Evolutionary conservation across 2,329 filamentous ascomycete genomes (phyloP), one percentile per base, ranked within the genome.

Genomic region (Xylariaceae sp.): DNA sequence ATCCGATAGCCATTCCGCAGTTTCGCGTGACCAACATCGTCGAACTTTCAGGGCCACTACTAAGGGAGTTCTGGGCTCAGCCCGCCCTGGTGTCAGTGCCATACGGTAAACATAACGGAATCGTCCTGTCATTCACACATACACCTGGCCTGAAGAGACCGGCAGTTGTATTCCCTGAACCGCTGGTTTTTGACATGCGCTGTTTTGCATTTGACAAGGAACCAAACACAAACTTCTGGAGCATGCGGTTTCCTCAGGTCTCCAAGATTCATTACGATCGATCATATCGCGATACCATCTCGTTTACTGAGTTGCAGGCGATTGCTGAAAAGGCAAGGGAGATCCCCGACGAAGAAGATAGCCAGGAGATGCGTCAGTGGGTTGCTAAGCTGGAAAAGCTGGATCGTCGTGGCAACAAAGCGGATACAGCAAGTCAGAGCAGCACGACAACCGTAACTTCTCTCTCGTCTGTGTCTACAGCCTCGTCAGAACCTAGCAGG

Each of bases 181-280:
- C 90, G 0, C 79, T 89, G 17, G 82, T 96, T 0, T 87, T 90
- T 48, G 91, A 95, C 58, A 73, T 95, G 51, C 76, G 87, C 19
- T 91, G 89, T 46, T 88, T 89, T 54, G 85, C 86, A 0, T 96
- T 90, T 58, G 86, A 90, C 52, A 88, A 85, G 61, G 76, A 80
- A 2, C 78, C 81, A 4, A 85, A 86, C 60, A 83, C 81, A 12
- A 75, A 76, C 1, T 90, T 87, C 60, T 90, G 82, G 73, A 85
- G 84, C 51, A 79, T 90, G 45, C 79, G 90, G 1, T 95, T 95
- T 60, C 87, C 90, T 1, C 75, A 80, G 2, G 81, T 92, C 3
- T 76, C 81, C 49, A 95, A 92, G 61, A 75, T 95, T 10, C 89
- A 95, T 59, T 80, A 77, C 52, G 90, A 96, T 63, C 77, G 90